Percentiles rank a stretch among this genome's conserved stretches.
These are phyloP conservation scores for Cornus kousa DNA, from an alignment of 148 eudicot genomes.

Conservation along the genomic window DNA sequence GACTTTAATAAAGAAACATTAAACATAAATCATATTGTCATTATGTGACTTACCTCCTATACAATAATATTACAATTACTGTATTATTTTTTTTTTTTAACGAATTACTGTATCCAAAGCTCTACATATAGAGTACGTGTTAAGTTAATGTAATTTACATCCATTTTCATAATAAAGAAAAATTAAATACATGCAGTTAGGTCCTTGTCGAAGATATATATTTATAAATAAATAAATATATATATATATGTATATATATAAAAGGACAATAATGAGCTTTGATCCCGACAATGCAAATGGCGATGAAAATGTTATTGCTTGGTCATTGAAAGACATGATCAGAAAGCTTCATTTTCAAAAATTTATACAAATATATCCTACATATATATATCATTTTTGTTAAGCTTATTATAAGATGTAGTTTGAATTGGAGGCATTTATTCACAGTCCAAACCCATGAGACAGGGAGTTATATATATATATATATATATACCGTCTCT, in stretches of 20 bases:
- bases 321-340: conserved; percentile 31
- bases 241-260: no score
- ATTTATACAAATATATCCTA: no score
- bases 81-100: no score
- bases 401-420: conserved; percentile 24
- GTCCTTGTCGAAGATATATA: not conserved
- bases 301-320: conserved; percentile 30
- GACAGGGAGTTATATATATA: conserved; percentile 35
- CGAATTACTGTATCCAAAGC: not conserved
- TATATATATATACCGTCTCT: not conserved
- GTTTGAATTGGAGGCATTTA: conserved; percentile 61
- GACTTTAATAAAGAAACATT: not conserved
- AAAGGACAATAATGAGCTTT: conserved; percentile 4
- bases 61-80: not conserved
- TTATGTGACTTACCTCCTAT: not conserved
- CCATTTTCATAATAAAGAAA: no score
- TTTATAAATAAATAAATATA: not conserved
- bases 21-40: conserved; percentile 8
- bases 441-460: conserved; percentile 69
- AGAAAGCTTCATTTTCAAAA: conserved; percentile 48
- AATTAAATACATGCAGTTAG: no score
- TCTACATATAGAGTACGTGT: no score
- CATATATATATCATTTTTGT: not conserved
- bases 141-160: not conserved
- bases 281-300: conserved; percentile 19